Evolutionary conservation across 768 basidiomycete genomes (phyloP), one percentile per base, ranked within the genome.

Genomic region (Russula lepida): DNA sequence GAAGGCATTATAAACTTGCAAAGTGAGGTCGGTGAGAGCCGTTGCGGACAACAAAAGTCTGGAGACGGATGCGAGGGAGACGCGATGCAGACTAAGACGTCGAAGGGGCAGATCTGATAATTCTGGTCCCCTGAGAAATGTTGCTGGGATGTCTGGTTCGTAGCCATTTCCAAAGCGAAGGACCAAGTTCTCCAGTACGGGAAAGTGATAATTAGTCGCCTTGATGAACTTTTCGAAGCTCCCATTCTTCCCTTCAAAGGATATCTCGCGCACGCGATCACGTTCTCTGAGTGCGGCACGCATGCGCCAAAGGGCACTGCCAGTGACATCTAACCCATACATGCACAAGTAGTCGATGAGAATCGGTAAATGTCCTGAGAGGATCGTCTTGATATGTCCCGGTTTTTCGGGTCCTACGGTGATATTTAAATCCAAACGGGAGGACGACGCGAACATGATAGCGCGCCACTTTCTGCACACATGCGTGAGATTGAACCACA

Each of bases 401-500:
- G 53, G 47, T 12, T 28, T 55, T 0, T 11, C 0, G 0, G 19
- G 12, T 8, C 21, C 41, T 2, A 55, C 12, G 11, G 44, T 11
- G 7, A 60, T 27, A n/a, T 19, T n/a, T 9, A 49, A 9, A 11
- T 60, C 37, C 21, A 60, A 33, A 7, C 54, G 47, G 37, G 53
- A 25, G 13, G 53, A 2, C 9, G 59, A 60, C 28, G 32, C 35
- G 37, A 55, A 32, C 4, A 50, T 30, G 19, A 60, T 6, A 13
- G 19, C n/a, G 33, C 59, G 59, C 59, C 59, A 60, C 23, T 4
- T 23, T 33, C 1, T 32, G 23, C 53, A 60, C 15, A 60, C 59
- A 33, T 55, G 59, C 3, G 37, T 12, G 11, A 60, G 59, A 17
- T 8, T 49, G 28, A 54, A 27, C 59, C 59, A 60, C 70, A 75